A percentile compares a stretch with the other conserved stretches of the same genome.
Evolutionary conservation across 2,329 filamentous ascomycete genomes (phyloP).

Genomic region (Penicillium freii): DNA sequence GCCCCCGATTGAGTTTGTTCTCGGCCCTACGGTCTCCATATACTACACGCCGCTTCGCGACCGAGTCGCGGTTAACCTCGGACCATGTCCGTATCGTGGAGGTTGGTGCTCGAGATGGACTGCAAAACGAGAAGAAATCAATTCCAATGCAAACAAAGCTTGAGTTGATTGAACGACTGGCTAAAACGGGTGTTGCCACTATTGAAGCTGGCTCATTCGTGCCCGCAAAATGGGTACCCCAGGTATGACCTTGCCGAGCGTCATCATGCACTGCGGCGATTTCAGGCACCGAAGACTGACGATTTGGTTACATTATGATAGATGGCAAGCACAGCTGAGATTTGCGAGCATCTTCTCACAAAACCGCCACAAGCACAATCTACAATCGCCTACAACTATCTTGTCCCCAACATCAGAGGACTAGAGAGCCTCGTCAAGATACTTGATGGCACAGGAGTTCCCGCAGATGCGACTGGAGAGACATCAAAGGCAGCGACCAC

Average conservation of each 20-base stretch:
- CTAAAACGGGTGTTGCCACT: slow-evolving; percentile 49
- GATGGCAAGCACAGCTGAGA: slow-evolving; percentile 65
- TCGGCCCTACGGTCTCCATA: slow-evolving; percentile 26
- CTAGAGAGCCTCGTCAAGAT: slow-evolving; percentile 58
- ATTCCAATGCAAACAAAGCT: slow-evolving; percentile 51
- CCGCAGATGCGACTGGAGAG: slow-evolving; percentile 30
- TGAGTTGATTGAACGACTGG: slow-evolving; percentile 48
- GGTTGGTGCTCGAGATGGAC: slow-evolving; percentile 53
- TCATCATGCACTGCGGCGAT: background rate
- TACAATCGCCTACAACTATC: slow-evolving; percentile 63
- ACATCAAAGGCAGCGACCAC: slow-evolving; percentile 36
- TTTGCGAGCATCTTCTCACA: slow-evolving; percentile 55
- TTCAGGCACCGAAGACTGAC: background rate
- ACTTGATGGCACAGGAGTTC: slow-evolving; percentile 45
- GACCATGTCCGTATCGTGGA: slow-evolving; percentile 55
- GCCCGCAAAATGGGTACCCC: slow-evolving; percentile 55
- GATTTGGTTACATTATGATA: slow-evolving; percentile 25
- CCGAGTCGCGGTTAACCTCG: slow-evolving; percentile 43
- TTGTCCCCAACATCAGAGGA: slow-evolving; percentile 63
- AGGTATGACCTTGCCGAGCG: slow-evolving; percentile 38
- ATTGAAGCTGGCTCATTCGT: slow-evolving; percentile 56
- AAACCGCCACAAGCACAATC: slow-evolving; percentile 50
- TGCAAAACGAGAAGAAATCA: slow-evolving; percentile 54
- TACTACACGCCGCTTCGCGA: slow-evolving; percentile 34
- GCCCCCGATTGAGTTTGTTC: slow-evolving; percentile 30